phyloP scores from a whole-genome alignment of 306 rosid genomes.

The Erythrophleum fordii region DNA sequence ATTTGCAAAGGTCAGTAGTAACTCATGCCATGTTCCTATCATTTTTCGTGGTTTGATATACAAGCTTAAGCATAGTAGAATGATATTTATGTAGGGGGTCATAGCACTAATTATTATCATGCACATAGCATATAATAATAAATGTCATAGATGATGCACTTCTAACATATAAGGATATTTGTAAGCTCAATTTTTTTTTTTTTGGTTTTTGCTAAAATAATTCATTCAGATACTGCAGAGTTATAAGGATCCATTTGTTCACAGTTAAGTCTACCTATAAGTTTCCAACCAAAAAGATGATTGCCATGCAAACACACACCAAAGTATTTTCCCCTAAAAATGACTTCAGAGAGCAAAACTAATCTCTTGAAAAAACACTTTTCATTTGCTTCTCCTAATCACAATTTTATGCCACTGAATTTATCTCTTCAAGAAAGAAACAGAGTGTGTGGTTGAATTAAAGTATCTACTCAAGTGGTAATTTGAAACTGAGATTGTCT shows the following conservation, averaged over 20 bases:
- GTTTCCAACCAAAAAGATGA: slow-evolving; percentile 1
- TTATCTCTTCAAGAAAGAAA: slow-evolving; percentile 14
- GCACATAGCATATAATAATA: neutral
- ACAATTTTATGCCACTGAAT: slow-evolving; percentile 22
- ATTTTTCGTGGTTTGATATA: neutral
- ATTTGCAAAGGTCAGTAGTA: neutral
- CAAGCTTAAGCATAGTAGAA: neutral
- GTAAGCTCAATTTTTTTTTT: neutral
- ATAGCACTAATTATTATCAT: neutral
- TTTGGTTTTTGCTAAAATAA: slow-evolving; percentile 1
- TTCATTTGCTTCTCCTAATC: slow-evolving; percentile 3
- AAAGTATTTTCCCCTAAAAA: neutral
- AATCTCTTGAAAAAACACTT: slow-evolving; percentile 22
- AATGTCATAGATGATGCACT: slow-evolving; percentile 12
- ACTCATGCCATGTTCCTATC: neutral
- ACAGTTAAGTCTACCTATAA: neutral
- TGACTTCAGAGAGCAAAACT: neutral
- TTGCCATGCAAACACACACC: neutral
- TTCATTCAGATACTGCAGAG: slow-evolving; percentile 19
- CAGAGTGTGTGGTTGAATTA: neutral
- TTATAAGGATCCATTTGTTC: neutral
- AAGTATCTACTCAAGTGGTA: neutral
- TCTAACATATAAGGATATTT: neutral
- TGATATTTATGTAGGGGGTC: neutral
- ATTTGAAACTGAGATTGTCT: neutral